Base-by-base conservation (phyloP, 768 basidiomycete genomes). In the Sporobolomyces pararoseus region DNA sequence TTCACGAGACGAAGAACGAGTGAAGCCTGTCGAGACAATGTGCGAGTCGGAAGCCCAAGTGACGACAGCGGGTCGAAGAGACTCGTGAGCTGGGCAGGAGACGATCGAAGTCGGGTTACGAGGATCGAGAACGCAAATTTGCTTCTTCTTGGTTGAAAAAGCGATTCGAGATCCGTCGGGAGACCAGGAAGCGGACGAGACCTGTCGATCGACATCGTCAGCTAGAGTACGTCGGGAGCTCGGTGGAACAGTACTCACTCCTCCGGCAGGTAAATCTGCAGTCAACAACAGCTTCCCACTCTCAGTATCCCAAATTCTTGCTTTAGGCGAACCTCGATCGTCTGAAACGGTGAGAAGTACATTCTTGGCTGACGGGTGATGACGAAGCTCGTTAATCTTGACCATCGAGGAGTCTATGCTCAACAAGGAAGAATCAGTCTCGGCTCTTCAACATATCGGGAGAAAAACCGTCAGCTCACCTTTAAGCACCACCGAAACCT, bases 1-100 rank as follows among this genome's bases (percentile, higher is more conserved):
- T 61, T 80, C 78, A 21, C 81, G 71, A 39, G 76, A 75, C 7
- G 80, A 80, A 2, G 79, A 75, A 29, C 73, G 57, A n/a, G 77
- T 74, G 71, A 80, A 81, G 13, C 81, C 81, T 47, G 78, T 78
- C 12, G 75, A 75, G 35, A 80, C 53, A 42, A 81, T 46, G 49
- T 78, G 77, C 0, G n/a, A 39, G 0, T 67, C 57, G 27, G 77
- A 76, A 1, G 79, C 68, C 79, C 80, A 81, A 32, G 75, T 68
- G 34, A 81, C 68, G 51, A 79, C 77, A 66, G 79, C 78, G 2
- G 78, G 76, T 2, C 80, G 73, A 25, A 79, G 72, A 55, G 78
- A 79, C 39, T 80, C 79, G 73, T 80, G 79, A 5, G 78, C 71
- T 42, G 75, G 58, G 19, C 78, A 74, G 0, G 74, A 69, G 31